These are phyloP conservation scores for Monilinia fructicola DNA, from an alignment of 2,329 filamentous ascomycete genomes.

Conservation along the genomic window DNA sequence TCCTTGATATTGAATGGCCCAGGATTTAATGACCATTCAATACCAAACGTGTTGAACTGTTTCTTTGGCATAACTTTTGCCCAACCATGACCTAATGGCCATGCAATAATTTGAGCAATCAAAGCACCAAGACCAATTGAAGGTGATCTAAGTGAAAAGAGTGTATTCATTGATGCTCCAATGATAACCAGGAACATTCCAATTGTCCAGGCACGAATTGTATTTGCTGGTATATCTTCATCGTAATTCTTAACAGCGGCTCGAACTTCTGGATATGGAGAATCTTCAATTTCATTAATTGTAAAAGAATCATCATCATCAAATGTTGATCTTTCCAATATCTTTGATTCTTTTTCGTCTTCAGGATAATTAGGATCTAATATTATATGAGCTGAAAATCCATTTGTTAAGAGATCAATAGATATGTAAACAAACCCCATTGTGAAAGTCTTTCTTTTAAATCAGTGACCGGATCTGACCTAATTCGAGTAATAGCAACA, in stretches of 20 bases:
- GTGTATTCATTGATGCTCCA: conserved; percentile 29
- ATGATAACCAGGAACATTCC: conserved; percentile 42
- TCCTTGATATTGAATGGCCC: conserved; percentile 71
- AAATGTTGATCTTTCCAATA: not conserved
- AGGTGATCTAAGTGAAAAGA: conserved; percentile 33
- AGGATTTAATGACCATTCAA: conserved; percentile 60
- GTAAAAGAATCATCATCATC: not conserved
- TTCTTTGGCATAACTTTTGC: conserved; percentile 42
- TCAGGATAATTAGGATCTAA: conserved; percentile 8
- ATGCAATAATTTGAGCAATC: conserved; percentile 29
- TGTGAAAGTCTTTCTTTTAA: conserved; percentile 1
- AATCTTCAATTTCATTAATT: conserved; percentile 26
- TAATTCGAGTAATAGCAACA: not conserved
- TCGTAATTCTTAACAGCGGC: conserved; percentile 65
- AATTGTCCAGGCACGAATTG: conserved; percentile 64
- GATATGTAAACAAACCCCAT: conserved; percentile 8
- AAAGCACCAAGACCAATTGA: conserved; percentile 21
- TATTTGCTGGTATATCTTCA: conserved; percentile 65
- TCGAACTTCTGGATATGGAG: conserved; percentile 40
- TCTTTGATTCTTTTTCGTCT: not conserved
- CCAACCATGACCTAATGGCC: conserved; percentile 56
- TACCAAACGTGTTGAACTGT: conserved; percentile 49
- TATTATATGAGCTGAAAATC: not conserved
- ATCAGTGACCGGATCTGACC: not conserved
- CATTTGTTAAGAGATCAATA: not conserved